A percentile compares a stretch with the other conserved stretches of the same genome.
phyloP scores from a whole-genome alignment of 768 basidiomycete species.

The Lentinus tigrinus region DNA sequence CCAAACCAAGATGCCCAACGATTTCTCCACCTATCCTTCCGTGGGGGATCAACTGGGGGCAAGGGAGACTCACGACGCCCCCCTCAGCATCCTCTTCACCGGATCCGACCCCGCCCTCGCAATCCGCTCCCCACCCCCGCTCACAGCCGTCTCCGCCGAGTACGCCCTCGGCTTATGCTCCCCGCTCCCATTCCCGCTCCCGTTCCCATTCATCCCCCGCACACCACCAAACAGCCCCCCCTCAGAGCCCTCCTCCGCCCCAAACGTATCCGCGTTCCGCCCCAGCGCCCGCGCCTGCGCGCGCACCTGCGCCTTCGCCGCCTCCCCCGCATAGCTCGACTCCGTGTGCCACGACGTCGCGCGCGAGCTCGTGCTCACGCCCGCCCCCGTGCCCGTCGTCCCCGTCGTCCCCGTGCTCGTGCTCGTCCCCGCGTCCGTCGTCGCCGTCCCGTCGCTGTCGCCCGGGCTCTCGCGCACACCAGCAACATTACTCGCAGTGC shows the following conservation, averaged over 20 bases:
- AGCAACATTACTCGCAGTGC: too few species aligned
- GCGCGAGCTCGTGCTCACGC: constrained; percentile 18
- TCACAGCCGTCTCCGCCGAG: constrained; percentile 15
- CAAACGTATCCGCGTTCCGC: neutral
- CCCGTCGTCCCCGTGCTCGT: neutral
- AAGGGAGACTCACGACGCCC: neutral
- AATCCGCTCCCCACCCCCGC: neutral
- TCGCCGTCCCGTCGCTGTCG: constrained; percentile 15
- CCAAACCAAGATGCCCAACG: too few species aligned
- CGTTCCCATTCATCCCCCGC: neutral
- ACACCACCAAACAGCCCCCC: too few species aligned
- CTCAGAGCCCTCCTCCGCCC: neutral
- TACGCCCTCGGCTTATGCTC: constrained; percentile 14
- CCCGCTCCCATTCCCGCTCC: constrained; percentile 3
- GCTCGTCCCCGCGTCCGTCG: constrained; percentile 4
- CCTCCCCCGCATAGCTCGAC: neutral
- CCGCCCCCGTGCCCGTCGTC: constrained; percentile 6
- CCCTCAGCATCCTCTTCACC: constrained; percentile 4
- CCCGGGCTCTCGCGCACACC: constrained; percentile 10
- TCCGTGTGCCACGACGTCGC: constrained; percentile 28
- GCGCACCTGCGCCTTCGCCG: neutral
- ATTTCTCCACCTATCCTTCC: too few species aligned
- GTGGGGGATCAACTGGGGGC: too few species aligned
- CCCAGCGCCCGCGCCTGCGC: neutral
- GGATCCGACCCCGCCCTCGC: constrained; percentile 21